A percentile compares a stretch with the other conserved stretches of the same genome.
These are phyloP conservation scores for Auriscalpium orientale DNA, from an alignment of 768 basidiomycete genomes.

Conservation along the genomic window DNA sequence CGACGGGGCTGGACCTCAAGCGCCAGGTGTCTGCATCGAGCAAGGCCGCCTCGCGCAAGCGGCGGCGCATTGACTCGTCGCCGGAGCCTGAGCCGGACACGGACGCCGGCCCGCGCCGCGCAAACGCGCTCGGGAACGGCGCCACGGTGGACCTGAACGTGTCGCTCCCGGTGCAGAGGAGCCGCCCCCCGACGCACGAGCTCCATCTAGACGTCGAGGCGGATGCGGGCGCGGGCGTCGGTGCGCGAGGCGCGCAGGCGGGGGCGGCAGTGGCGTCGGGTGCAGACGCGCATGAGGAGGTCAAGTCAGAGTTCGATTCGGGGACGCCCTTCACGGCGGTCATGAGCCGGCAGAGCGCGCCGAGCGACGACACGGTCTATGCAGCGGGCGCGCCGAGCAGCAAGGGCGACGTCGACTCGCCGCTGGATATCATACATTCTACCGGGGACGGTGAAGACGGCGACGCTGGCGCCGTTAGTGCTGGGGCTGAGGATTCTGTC, in stretches of 20 bases:
- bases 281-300: slow-evolving; percentile 19
- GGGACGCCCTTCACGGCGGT: slow-evolving; percentile 42
- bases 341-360: slow-evolving; percentile 46
- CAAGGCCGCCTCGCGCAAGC: slow-evolving; percentile 17
- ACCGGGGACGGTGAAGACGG: slow-evolving; percentile 16
- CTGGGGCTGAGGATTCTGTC: neutral
- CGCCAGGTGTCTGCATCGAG: slow-evolving; percentile 1
- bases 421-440: neutral
- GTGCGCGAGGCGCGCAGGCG: neutral
- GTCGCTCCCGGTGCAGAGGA: neutral
- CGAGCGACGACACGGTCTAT: slow-evolving; percentile 51
- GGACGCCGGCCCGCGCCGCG: slow-evolving; percentile 6
- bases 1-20: slow-evolving; percentile 16
- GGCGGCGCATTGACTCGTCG: slow-evolving; percentile 25
- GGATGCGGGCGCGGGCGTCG: neutral
- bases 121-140: neutral
- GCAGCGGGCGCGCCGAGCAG: slow-evolving; percentile 22
- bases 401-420: slow-evolving; percentile 5
- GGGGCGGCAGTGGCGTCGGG: neutral
- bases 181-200: neutral
- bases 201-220: neutral
- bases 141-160: neutral
- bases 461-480: slow-evolving; percentile 4
- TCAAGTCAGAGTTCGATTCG: slow-evolving; percentile 40
- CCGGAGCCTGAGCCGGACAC: slow-evolving; percentile 13